Evolutionary conservation across 768 basidiomycete genomes (phyloP).

Genomic region (Rhodotorula paludigena): DNA sequence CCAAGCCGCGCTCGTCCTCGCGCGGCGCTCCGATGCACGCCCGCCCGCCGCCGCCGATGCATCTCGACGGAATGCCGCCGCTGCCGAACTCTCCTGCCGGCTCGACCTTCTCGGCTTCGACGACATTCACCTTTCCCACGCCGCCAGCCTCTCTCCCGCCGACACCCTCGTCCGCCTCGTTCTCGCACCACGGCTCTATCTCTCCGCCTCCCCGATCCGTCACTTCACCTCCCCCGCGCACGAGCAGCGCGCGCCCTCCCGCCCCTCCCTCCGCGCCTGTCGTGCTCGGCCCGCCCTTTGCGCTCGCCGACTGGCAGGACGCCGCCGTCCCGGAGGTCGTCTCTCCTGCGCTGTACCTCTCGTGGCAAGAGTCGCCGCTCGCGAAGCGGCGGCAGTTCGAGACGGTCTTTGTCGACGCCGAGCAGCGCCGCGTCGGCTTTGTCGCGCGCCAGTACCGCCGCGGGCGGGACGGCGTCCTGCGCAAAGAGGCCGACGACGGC

Average conservation of each 20-base stretch:
- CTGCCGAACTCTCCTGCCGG: neutral
- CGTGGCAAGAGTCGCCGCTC: neutral
- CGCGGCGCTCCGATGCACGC: neutral
- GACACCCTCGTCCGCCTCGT: neutral
- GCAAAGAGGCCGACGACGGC: neutral
- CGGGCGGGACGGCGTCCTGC: neutral
- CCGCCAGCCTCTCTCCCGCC: neutral
- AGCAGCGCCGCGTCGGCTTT: neutral
- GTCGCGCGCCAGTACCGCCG: conserved; percentile 12
- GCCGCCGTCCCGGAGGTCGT: neutral
- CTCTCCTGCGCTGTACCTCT: conserved; percentile 8
- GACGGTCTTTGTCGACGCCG: conserved; percentile 5
- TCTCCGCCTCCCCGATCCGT: neutral
- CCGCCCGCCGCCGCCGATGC: no score
- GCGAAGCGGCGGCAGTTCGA: neutral
- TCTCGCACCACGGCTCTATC: no score
- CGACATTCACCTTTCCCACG: neutral
- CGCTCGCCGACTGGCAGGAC: conserved; percentile 3
- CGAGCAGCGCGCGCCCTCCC: no score
- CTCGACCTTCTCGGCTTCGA: neutral
- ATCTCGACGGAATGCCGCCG: no score
- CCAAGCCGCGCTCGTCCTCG: no score
- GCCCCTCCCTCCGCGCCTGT: neutral
- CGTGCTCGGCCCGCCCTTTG: neutral
- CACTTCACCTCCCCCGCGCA: neutral